A percentile compares a stretch with the other conserved stretches of the same genome.
Conservation (phyloP, 2,329 filamentous ascomycete species). For the Cladobotryum protrusum region DNA sequence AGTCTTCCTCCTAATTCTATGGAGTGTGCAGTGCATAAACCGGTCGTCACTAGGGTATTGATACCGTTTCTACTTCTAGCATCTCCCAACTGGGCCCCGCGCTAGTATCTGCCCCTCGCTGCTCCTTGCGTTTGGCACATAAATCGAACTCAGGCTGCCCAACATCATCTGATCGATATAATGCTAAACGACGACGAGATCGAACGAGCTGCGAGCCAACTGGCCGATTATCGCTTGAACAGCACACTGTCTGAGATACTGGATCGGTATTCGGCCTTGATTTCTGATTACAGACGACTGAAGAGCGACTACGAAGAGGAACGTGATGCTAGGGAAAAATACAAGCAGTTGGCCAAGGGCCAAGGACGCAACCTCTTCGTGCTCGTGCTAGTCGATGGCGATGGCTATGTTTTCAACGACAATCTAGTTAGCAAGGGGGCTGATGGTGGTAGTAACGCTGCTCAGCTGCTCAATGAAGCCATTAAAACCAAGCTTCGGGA, state of each 20-base stretch:
- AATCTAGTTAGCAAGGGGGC: slow-evolving; percentile 39
- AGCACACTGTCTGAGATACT: slow-evolving; percentile 25
- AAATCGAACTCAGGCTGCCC: no score
- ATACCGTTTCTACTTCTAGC: no score
- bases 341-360: slow-evolving; percentile 45
- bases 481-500: slow-evolving; percentile 42
- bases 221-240: slow-evolving; percentile 25
- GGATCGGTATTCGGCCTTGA: slow-evolving; percentile 30
- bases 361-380: slow-evolving; percentile 52
- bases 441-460: slow-evolving; percentile 51
- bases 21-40: no score
- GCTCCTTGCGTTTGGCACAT: no score
- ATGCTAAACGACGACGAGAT: slow-evolving; percentile 25
- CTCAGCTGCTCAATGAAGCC: slow-evolving; percentile 45
- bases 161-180: neutral
- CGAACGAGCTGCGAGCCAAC: slow-evolving; percentile 19
- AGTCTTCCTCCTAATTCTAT: no score
- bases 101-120: no score
- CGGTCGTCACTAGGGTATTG: no score
- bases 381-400: slow-evolving; percentile 55
- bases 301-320: slow-evolving; percentile 54
- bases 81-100: no score
- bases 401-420: slow-evolving; percentile 51
- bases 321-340: slow-evolving; percentile 45
- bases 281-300: slow-evolving; percentile 49